phyloP scores from a whole-genome alignment of 2,329 filamentous ascomycete species.

The Pezicula carpinea region DNA sequence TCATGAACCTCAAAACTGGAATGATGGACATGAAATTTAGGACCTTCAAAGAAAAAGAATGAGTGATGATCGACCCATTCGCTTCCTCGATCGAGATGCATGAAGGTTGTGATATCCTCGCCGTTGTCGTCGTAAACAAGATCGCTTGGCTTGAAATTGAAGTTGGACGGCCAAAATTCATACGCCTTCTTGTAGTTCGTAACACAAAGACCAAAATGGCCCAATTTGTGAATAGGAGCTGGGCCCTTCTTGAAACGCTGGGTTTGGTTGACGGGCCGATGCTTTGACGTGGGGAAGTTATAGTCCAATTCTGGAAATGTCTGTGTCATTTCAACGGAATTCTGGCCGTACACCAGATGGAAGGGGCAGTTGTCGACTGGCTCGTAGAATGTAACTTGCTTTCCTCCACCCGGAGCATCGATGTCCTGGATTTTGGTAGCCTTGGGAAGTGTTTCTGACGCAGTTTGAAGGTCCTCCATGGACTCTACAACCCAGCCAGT shows the following conservation, averaged over 20 bases:
- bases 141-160: constrained; percentile 49
- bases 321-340: constrained; percentile 30
- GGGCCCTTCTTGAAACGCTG: constrained; percentile 48
- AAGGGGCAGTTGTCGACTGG: constrained; percentile 53
- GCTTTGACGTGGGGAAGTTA: constrained; percentile 45
- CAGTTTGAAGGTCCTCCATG: constrained; percentile 48
- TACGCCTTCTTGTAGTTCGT: constrained; percentile 44
- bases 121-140: constrained; percentile 14
- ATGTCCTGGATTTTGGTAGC: constrained; percentile 44
- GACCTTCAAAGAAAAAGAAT: constrained; percentile 42
- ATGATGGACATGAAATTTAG: constrained; percentile 46
- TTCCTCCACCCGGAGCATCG: constrained; percentile 49
- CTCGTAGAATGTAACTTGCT: constrained; percentile 44
- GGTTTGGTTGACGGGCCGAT: constrained; percentile 42
- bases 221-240: constrained; percentile 47
- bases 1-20: constrained; percentile 67
- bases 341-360: constrained; percentile 53
- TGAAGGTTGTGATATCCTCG: constrained; percentile 42
- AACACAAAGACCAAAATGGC: constrained; percentile 50
- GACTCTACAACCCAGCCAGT: constrained; percentile 53
- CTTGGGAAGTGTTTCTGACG: constrained; percentile 39
- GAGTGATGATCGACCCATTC: constrained; percentile 49
- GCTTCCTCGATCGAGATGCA: constrained; percentile 48
- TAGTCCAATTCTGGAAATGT: constrained; percentile 38
- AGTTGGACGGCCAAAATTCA: constrained; percentile 45